A percentile compares a stretch with the other conserved stretches of the same genome.
phyloP scores from a whole-genome alignment of 202 grass and related monocot genomes.

The Zizania palustris region DNA sequence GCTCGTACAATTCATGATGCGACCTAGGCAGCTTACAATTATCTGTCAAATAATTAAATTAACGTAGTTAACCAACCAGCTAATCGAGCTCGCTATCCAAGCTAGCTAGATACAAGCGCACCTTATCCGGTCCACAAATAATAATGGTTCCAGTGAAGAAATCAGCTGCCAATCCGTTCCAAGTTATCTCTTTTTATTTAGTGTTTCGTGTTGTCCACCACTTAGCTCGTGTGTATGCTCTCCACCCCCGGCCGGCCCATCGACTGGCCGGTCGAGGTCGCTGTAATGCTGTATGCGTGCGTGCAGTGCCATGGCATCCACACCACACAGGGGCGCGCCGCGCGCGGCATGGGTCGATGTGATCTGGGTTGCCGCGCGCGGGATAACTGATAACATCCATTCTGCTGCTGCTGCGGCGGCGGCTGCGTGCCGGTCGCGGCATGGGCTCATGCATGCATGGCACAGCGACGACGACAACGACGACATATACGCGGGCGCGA shows the following conservation, averaged over 20 bases:
- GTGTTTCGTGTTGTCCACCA: background rate
- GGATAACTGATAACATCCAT: no score
- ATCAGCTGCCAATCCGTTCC: background rate
- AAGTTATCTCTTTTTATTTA: background rate
- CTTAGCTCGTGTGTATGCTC: background rate
- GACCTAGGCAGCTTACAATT: no score
- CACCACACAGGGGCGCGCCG: no score
- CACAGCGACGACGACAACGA: no score
- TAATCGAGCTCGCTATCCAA: background rate
- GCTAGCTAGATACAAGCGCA: background rate
- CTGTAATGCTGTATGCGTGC: constrained; percentile 26
- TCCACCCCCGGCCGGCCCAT: background rate
- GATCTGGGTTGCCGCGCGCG: no score
- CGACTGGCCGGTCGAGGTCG: constrained; percentile 6
- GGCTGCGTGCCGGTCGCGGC: no score
- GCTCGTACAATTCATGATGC: background rate
- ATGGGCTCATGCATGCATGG: no score
- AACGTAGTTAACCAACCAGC: background rate
- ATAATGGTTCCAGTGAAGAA: background rate
- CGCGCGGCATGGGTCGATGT: no score
- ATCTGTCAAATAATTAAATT: background rate
- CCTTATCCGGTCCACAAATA: constrained; percentile 27
- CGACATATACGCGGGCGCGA: no score
- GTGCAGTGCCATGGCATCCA: background rate
- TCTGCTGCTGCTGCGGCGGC: no score